Evolutionary conservation across 345 rosid species (phyloP).

Genomic region (Gossypium mustelinum): DNA sequence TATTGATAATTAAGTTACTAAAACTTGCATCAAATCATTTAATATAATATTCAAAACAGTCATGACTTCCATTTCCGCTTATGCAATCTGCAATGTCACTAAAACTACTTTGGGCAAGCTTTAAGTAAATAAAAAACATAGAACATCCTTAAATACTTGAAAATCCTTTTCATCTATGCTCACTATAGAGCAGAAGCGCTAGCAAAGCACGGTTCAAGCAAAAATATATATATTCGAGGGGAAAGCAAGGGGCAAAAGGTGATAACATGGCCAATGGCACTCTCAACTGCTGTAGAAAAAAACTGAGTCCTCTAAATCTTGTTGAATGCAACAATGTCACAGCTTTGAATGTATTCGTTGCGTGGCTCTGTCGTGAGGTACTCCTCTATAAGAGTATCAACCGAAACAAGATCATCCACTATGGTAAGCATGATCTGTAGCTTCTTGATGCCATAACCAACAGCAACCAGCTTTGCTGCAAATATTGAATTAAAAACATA

Average conservation of each 20-base stretch:
- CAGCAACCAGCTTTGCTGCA: conserved; percentile 81
- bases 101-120: too few species aligned
- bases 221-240: background rate
- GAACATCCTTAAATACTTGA: background rate
- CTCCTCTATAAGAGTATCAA: conserved; percentile 76
- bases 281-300: background rate
- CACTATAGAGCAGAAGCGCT: background rate
- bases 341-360: conserved; percentile 79
- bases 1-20: too few species aligned
- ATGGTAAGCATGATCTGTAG: conserved; percentile 82
- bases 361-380: conserved; percentile 64
- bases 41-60: too few species aligned
- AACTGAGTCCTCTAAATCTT: conserved; percentile 44
- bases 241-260: background rate
- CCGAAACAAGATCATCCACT: conserved; percentile 90
- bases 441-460: conserved; percentile 94
- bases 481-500: background rate
- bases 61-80: too few species aligned
- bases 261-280: conserved; percentile 13
- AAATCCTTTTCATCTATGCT: background rate
- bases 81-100: too few species aligned
- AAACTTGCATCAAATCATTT: too few species aligned
- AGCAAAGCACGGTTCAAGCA: background rate
- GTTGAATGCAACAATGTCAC: conserved; percentile 96
- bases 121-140: background rate